A percentile compares a stretch with the other conserved stretches of the same genome.
Conservation (phyloP, 495 filamentous ascomycete species). For the Daldinia vernicosa region DNA sequence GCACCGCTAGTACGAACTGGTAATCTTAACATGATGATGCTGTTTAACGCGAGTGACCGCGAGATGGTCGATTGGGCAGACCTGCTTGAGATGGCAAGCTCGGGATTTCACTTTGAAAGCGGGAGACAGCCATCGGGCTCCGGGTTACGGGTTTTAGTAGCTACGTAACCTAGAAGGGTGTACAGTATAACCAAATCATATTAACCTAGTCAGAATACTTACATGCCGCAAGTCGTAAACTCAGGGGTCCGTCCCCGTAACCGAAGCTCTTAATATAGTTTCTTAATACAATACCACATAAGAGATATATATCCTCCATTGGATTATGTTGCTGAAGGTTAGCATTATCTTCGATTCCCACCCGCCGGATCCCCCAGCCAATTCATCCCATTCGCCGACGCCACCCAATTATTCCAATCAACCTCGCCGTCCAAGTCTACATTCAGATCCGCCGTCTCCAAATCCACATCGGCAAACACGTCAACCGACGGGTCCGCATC, state of each 20-base stretch:
- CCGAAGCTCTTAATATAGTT: neutral
- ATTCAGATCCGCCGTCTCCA: constrained; percentile 35
- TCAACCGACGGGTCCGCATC: constrained; percentile 42
- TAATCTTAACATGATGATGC: neutral
- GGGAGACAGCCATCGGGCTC: neutral
- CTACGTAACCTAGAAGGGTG: neutral
- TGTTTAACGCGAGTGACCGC: neutral
- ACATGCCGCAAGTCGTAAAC: neutral
- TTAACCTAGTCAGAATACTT: neutral
- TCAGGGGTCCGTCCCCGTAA: neutral
- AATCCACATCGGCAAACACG: constrained; percentile 42
- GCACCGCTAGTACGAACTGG: neutral
- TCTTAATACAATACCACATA: neutral
- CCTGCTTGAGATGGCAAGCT: neutral
- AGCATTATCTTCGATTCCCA: neutral
- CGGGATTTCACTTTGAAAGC: neutral
- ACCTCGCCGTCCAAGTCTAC: constrained; percentile 54
- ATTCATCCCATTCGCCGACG: constrained; percentile 55
- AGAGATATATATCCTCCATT: too few species aligned
- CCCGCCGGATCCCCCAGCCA: neutral
- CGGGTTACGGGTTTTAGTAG: neutral
- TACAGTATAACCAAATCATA: neutral
- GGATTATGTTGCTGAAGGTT: too few species aligned
- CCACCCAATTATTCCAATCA: constrained; percentile 62
- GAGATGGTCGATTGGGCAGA: neutral